These are phyloP conservation scores for Eucalyptus sideroxylon DNA, from an alignment of 345 rosid species.

Conservation along the genomic window DNA sequence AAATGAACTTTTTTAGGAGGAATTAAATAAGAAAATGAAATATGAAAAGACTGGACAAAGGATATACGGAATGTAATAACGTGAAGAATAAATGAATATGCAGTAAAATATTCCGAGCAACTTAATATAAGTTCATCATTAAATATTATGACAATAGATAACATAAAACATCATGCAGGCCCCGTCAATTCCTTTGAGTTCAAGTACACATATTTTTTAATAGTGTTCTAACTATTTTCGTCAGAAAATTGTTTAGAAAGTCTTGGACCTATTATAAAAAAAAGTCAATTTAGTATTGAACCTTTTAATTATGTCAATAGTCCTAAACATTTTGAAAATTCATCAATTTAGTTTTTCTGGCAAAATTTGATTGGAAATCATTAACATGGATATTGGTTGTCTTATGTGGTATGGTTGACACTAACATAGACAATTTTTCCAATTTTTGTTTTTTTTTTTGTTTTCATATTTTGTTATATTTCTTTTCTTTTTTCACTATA, in stretches of 20 bases:
- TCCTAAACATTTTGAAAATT: neutral
- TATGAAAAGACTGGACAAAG: neutral
- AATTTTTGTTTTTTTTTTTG: too few species aligned
- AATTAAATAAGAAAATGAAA: neutral
- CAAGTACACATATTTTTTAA: neutral
- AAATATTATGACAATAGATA: neutral
- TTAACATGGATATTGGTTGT: neutral
- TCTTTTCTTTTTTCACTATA: too few species aligned
- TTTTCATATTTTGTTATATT: too few species aligned
- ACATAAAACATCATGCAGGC: neutral
- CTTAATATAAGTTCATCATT: neutral
- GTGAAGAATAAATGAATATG: neutral
- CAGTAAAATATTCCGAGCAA: neutral
- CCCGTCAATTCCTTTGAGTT: too few species aligned
- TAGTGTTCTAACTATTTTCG: too few species aligned
- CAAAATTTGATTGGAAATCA: accelerated
- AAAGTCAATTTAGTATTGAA: neutral
- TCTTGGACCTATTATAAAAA: neutral
- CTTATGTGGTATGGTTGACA: accelerated
- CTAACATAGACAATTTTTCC: accelerated
- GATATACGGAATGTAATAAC: neutral
- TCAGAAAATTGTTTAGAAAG: accelerated
- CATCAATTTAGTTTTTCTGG: neutral
- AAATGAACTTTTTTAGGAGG: neutral
- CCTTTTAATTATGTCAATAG: too few species aligned